Evolutionary conservation across 768 basidiomycete species (phyloP), one percentile per base, ranked within the genome.

Genomic region (Calocybe indica): DNA sequence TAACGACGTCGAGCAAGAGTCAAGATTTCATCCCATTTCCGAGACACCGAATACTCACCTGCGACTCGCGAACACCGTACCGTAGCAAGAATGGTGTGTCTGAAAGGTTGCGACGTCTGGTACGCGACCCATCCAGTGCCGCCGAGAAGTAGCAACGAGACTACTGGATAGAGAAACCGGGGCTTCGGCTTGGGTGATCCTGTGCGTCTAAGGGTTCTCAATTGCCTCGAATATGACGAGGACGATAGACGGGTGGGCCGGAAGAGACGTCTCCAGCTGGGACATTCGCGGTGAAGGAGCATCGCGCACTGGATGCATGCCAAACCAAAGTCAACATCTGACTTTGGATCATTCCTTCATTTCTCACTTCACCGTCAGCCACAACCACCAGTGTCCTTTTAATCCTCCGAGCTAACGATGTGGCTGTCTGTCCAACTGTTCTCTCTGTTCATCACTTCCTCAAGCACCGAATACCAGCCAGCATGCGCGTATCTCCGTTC

Each of bases 31-130:
- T 53, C 46, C 61, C 29, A 48, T 14, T 29, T 22, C 34, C n/a
- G 46, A 12, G 30, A 35, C 34, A 31, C 40, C 22, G 13, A 36
- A 28, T 53, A 72, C 66, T 65, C 66, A 76, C 79, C 69, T 45
- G 85, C 92, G 45, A 96, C 78, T 43, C 89, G 76, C 3, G 85
- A 84, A 62, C 92, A 94, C 48, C 95, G 79, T 38, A 82, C 69
- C 15, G 76, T 68, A 8, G 94, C 92, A 44, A 95, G 72, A 5
- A 78, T 63, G 2, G 79, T 69, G 65, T 95, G 86, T 37, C 91
- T 75, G 58, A 91, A 82, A 1, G 91, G 82, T 46, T 86, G 76
- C 50, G 72, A 77, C 31, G 79, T 75, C 49, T 90, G 67, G 64
- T 91, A 95, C 10, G 81, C 76, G 44, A 75, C 49, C 44, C 63